Percentiles rank a stretch among this genome's conserved stretches.
Evolutionary conservation across 2,329 filamentous ascomycete species (phyloP).

Genomic region (Seiridium cupressi): DNA sequence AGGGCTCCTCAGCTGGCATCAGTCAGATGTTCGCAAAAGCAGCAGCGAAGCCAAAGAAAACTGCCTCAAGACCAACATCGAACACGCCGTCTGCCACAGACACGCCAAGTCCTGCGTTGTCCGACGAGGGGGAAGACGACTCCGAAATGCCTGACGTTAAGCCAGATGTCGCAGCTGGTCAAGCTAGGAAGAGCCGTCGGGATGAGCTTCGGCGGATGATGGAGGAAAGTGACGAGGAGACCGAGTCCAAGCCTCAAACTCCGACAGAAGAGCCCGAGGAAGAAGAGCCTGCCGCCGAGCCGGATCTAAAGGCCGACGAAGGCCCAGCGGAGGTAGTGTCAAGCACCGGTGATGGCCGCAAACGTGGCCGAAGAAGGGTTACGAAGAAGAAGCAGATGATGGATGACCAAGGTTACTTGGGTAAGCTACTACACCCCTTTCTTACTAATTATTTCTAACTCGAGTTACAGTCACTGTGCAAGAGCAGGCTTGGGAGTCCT

Average conservation of each 20-base stretch:
- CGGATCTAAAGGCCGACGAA: conserved; percentile 20
- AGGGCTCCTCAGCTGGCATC: conserved; percentile 27
- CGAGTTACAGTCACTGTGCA: conserved; percentile 25
- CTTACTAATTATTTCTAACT: neutral
- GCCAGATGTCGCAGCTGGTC: conserved; percentile 18
- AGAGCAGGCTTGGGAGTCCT: conserved; percentile 31
- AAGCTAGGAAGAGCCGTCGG: conserved; percentile 23
- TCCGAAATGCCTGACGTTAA: conserved; percentile 19
- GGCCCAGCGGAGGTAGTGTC: conserved; percentile 26
- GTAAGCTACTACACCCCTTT: conserved; percentile 1
- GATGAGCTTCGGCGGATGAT: conserved; percentile 30
- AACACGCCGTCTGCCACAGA: conserved; percentile 15
- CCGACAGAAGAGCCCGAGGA: conserved; percentile 4
- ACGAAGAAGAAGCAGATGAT: conserved; percentile 30
- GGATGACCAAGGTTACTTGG: conserved; percentile 31
- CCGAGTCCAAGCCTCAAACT: conserved; percentile 3
- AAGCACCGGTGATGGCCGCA: conserved; percentile 23
- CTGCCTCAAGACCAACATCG: conserved; percentile 12
- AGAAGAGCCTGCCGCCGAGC: conserved; percentile 15
- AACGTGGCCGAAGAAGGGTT: conserved; percentile 28
- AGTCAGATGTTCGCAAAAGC: conserved; percentile 32
- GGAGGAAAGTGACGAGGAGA: conserved; percentile 31
- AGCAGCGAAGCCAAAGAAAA: conserved; percentile 29
- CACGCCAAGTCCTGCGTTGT: conserved; percentile 22
- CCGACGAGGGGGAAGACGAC: conserved; percentile 31